Base-by-base conservation (phyloP, 192 early-diverging fungal genomes). In the Martensiomyces pterosporus region DNA sequence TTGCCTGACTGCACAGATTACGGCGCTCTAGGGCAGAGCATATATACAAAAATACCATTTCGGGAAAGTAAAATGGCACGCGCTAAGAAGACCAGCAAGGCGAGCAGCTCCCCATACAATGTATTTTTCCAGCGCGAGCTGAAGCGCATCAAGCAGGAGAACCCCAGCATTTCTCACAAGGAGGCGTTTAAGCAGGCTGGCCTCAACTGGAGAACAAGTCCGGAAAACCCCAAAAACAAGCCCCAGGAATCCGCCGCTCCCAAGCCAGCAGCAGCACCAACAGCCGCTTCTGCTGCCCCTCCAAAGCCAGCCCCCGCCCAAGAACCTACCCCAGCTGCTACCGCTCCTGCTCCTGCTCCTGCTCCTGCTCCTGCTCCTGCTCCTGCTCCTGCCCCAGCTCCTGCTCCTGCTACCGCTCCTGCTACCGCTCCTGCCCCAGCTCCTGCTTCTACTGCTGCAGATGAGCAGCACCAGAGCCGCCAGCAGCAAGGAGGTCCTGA, bases 101-200 rank as follows among this genome's bases (percentile, higher is more conserved):
- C 42, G 9, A 40, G 15, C 39, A 44, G 37, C 17, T 47, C 53
- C 24, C 57, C 61, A 0, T 74, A 74, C 50, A 60, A 45, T 22
- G 38, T 39, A 18, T 74, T 74, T 25, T 63, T 67, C 32, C 51
- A 60, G 27, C 45, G 40, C 10, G 71, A 74, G 64, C 59, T 74
- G 24, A 67, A 67, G 54, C 58, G 64, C 13, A 45, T 74, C 26
- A 74, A 74, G 47, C 25, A 18, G 26, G 54, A 60, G 43, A 50
- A 74, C 45, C 64, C 71, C 13, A 24, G n/a, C 6, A 62, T 74
- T 26, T 32, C 71, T 6, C 71, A 74, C 54, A 67, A 62, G 46
- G 64, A 62, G 3, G 71, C 64, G 19, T 74, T 74, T 52, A 74
- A 61, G 51, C 64, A 67, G 27, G 71, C 71, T 5, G 64, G 51